A percentile compares a stretch with the other conserved stretches of the same genome.
These are phyloP conservation scores for Sordariomycetes sp. DNA, from an alignment of 2,329 filamentous ascomycete genomes.

Conservation along the genomic window DNA sequence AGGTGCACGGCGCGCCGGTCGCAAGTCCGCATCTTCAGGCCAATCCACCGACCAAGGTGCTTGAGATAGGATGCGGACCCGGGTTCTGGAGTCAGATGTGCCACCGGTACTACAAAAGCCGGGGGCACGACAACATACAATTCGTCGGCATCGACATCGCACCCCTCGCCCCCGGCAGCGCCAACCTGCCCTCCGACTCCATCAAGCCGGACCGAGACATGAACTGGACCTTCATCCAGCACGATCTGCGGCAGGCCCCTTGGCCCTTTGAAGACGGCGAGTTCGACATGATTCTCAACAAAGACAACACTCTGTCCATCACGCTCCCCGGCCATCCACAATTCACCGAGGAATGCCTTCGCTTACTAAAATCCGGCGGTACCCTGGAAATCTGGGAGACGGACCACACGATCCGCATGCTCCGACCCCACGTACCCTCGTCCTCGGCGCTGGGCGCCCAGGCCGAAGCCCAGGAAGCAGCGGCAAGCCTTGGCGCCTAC, in stretches of 20 bases:
- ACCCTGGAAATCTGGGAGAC: slow-evolving; percentile 84
- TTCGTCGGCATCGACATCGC: slow-evolving; percentile 82
- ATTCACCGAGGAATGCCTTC: slow-evolving; percentile 63
- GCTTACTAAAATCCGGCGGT: slow-evolving; percentile 69
- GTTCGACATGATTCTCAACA: slow-evolving; percentile 84
- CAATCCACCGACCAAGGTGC: slow-evolving; percentile 64
- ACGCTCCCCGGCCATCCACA: slow-evolving; percentile 47
- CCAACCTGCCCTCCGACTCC: slow-evolving; percentile 17
- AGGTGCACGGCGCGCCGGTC: slow-evolving; percentile 72
- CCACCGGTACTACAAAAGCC: slow-evolving; percentile 65
- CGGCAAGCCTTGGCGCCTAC: slow-evolving; percentile 68
- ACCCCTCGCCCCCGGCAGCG: slow-evolving; percentile 46
- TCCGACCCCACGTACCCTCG: slow-evolving; percentile 66
- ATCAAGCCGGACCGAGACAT: slow-evolving; percentile 60
- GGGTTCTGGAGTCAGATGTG: slow-evolving; percentile 88
- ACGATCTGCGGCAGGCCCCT: slow-evolving; percentile 68
- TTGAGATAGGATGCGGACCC: slow-evolving; percentile 82
- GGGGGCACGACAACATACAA: slow-evolving; percentile 59
- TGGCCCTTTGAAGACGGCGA: slow-evolving; percentile 71
- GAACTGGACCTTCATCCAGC: slow-evolving; percentile 81
- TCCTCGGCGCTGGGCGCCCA: slow-evolving; percentile 23
- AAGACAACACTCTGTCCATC: slow-evolving; percentile 66
- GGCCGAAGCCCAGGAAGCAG: slow-evolving; percentile 51
- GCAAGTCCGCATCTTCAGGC: slow-evolving; percentile 60
- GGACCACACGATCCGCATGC: slow-evolving; percentile 73